phyloP scores from a whole-genome alignment of 306 rosid genomes.

The Citrullus colocynthis region DNA sequence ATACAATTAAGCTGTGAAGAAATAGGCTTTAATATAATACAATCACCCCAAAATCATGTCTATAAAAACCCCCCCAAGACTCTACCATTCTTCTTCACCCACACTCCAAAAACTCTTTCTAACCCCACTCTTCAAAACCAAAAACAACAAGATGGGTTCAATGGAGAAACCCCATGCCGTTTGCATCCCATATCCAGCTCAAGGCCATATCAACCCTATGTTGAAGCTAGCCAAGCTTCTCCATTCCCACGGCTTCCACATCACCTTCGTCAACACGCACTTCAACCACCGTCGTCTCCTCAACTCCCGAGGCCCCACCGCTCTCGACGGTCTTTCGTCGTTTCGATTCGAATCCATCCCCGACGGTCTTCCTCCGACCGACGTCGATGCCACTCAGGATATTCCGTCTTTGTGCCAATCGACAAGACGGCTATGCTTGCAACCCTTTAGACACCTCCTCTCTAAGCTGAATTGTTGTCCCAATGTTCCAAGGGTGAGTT shows the following conservation, averaged over 20 bases:
- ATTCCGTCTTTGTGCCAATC: slow-evolving; percentile 10
- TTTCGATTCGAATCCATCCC: slow-evolving; percentile 21
- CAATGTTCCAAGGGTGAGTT: slow-evolving; percentile 9
- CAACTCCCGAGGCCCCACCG: slow-evolving; percentile 13
- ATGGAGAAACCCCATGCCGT: slow-evolving; percentile 21
- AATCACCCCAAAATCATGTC: no score
- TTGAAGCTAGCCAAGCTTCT: slow-evolving; percentile 26
- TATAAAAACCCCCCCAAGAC: background rate
- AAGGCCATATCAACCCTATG: slow-evolving; percentile 33
- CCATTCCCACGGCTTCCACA: slow-evolving; percentile 26
- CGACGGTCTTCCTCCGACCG: slow-evolving; percentile 19
- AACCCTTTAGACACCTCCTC: slow-evolving; percentile 17
- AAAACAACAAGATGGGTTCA: background rate
- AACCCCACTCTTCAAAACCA: no score
- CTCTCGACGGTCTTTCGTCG: slow-evolving; percentile 23
- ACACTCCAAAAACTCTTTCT: background rate
- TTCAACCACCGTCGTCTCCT: slow-evolving; percentile 32
- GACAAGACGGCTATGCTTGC: background rate
- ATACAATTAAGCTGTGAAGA: no score
- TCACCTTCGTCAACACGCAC: slow-evolving; percentile 33
- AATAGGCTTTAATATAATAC: no score
- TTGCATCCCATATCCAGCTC: slow-evolving; percentile 23
- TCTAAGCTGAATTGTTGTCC: slow-evolving; percentile 9
- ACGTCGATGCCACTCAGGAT: slow-evolving; percentile 15
- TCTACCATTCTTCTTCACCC: background rate